These are phyloP conservation scores for Brettanomyces sp. DNA, from an alignment of 805 yeast species.

Conservation along the genomic window DNA sequence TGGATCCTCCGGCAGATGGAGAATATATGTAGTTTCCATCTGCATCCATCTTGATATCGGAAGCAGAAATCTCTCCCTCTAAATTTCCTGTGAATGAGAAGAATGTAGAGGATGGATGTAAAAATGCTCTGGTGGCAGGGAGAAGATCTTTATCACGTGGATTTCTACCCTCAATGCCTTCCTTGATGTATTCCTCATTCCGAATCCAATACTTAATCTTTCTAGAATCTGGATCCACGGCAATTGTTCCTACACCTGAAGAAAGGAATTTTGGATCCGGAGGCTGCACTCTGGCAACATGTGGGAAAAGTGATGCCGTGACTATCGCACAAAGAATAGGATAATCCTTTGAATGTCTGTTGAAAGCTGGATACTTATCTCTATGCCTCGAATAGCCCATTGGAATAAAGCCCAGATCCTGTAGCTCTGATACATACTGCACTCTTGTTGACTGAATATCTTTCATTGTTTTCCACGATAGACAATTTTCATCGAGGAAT, in stretches of 20 bases:
- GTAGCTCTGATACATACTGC: conserved; percentile 62
- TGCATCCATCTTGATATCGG: conserved; percentile 15
- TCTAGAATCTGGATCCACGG: conserved; percentile 75
- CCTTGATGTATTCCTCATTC: conserved; percentile 41
- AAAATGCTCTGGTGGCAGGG: conserved; percentile 65
- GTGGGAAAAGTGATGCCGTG: conserved; percentile 79
- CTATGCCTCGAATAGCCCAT: conserved; percentile 28
- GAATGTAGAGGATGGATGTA: conserved; percentile 79
- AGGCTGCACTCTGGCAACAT: conserved; percentile 66
- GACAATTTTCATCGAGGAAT: conserved; percentile 44
- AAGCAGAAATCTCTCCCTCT: conserved; percentile 7
- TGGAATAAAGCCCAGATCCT: conserved; percentile 73
- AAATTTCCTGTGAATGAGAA: conserved; percentile 33
- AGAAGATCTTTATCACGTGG: conserved; percentile 18
- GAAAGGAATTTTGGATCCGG: conserved; percentile 74
- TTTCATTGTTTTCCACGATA: conserved; percentile 56
- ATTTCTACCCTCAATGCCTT: conserved; percentile 4
- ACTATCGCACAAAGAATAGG: conserved; percentile 55
- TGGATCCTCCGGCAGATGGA: conserved; percentile 19
- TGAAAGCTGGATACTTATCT: conserved; percentile 22
- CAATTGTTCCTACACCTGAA: conserved; percentile 70
- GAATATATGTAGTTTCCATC: conserved; percentile 31
- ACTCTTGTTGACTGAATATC: conserved; percentile 64
- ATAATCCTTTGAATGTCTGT: conserved; percentile 41
- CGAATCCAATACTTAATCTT: conserved; percentile 65